Evolutionary conservation across 2,329 filamentous ascomycete species (phyloP), one percentile per base, ranked within the genome.

Genomic region (Dothiorella sarmentorum): DNA sequence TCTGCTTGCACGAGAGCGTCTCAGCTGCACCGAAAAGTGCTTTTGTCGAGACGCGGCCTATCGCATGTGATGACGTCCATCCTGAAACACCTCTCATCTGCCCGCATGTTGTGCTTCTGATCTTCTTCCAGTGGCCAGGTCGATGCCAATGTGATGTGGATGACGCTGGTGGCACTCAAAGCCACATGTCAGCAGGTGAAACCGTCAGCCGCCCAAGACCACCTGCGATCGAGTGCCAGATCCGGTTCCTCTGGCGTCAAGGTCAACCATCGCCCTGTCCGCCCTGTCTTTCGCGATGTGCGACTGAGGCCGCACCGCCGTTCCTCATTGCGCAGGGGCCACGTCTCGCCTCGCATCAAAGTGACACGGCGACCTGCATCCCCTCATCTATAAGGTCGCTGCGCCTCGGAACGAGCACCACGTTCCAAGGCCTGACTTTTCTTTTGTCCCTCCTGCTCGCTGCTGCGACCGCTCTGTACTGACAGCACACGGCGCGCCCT

Each of bases 21-120:
- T 38, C 49, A 53, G 49, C 49, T 53, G 49, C 20, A 38, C 22
- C 24, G 29, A 33, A 52, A 38, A 37, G 31, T 57, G 53, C 53
- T 57, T 57, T 57, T 57, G 53, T 57, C 53, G 53, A 57, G 47
- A 57, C 53, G 35, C 43, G 22, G 31, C 53, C 53, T 57, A 57
- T 57, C 29, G 53, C 42, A 52, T 26, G 13, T 26, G 47, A 11
- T 27, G 42, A 20, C 20, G 27, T 42, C 33, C 33, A 17, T 7
- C 33, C 49, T 53, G 49, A 53, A 29, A 53, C 49, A 53, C n/a
- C 3, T 20, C 47, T 26, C 47, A 27, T 52, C 20, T 37, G 47
- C 47, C 31, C 47, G 18, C n/a, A 49, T 22, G 18, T 9, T 31
- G 20, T 51, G 45, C 45, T 29, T 31, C 43, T 45, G 43, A 45